Evolutionary conservation across 2,329 filamentous ascomycete species (phyloP), one percentile per base, ranked within the genome.

Genomic region (Davidsoniella virescens): DNA sequence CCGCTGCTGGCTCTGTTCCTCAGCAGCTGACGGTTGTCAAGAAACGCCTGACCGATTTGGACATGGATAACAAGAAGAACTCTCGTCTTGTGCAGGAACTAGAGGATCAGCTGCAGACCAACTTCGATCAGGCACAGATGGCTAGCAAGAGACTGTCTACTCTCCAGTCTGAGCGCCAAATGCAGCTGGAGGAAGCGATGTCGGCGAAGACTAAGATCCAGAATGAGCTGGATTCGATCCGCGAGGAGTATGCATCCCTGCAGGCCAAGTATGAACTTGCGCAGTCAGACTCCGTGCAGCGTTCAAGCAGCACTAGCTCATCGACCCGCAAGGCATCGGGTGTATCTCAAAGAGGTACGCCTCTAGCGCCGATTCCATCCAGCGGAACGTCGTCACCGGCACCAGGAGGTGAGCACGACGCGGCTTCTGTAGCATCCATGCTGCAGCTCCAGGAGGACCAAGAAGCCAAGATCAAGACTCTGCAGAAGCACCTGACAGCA

Each of bases 401-500:
- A 33, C 29, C 29, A 33, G 29, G 29, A 9, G 29, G 29, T 8
- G 29, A 33, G 29, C 29, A 33, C 29, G 29, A 33, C 10, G 29
- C 29, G 12, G 29, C 29, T 4, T 33, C 29, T 33, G 29, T 66
- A 44, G 72, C 81, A 39, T 70, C 69, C 47, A 75, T 82, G 53
- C 77, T 81, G 46, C 88, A 95, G 59, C 75, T 94, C 56, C 78
- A 90, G 54, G 90, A 96, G 60, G 92, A 98, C 59, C 88, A 95
- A 63, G 92, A 98, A 63, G 84, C 86, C 41, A 87, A 88, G 55
- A 93, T 98, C 61, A 82, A 84, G 54, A 93, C 87, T 5, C 94
- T 98, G 55, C 90, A 98, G 71, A 96, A 95, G 70, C 87, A 96
- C 61, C 75, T 98, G 20, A 83, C 84, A 56, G 92, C 92, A 3